These are phyloP conservation scores for Phyllosticta capitalensis DNA, from an alignment of 2,329 filamentous ascomycete species.

Conservation along the genomic window DNA sequence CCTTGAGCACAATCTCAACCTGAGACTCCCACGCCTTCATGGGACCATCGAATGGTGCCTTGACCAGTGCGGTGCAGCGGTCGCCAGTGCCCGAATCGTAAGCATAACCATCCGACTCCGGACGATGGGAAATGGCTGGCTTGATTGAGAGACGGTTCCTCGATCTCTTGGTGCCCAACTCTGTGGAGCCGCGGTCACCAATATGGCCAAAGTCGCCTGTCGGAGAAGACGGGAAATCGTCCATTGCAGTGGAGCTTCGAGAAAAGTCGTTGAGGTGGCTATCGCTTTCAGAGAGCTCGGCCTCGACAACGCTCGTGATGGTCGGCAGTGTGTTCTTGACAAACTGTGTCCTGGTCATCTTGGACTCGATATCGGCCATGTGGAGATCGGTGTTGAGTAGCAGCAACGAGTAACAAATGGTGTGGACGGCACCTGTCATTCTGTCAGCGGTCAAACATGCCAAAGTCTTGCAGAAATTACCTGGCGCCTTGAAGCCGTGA, in stretches of 20 bases:
- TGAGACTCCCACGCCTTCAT: conserved; percentile 79
- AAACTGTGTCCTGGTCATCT: conserved; percentile 93
- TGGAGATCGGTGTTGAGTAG: conserved; percentile 94
- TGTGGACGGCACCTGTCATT: conserved; percentile 76
- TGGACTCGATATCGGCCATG: conserved; percentile 85
- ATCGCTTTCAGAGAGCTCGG: conserved; percentile 19
- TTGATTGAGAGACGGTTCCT: conserved; percentile 19
- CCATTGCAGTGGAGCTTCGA: neutral
- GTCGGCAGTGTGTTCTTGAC: conserved; percentile 94
- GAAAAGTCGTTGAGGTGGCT: conserved; percentile 14
- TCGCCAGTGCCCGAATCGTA: conserved; percentile 35
- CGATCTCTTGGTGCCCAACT: conserved; percentile 14
- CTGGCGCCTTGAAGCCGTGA: conserved; percentile 83
- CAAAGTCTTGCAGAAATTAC: conserved; percentile 36
- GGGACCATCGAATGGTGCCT: conserved; percentile 62
- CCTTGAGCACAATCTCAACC: conserved; percentile 81
- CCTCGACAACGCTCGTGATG: conserved; percentile 65
- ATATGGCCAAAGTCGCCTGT: neutral
- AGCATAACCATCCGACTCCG: conserved; percentile 25
- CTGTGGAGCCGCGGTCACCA: neutral
- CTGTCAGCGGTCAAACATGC: neutral
- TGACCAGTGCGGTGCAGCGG: conserved; percentile 67
- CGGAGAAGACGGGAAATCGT: conserved; percentile 8
- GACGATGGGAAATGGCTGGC: conserved; percentile 14
- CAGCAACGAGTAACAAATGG: conserved; percentile 92